A percentile compares a stretch with the other conserved stretches of the same genome.
phyloP scores from a whole-genome alignment of 257 asterid species.

The Ehretia macrophylla region DNA sequence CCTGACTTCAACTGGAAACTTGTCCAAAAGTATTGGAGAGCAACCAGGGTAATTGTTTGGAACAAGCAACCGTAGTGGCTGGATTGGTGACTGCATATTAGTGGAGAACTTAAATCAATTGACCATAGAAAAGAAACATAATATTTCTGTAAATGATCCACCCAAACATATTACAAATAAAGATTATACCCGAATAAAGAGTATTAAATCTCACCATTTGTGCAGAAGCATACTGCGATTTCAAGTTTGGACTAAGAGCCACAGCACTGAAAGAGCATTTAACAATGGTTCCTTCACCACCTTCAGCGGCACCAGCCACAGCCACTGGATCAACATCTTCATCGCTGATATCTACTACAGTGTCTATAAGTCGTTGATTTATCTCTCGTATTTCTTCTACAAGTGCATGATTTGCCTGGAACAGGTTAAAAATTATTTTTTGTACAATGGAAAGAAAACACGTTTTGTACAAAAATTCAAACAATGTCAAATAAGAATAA shows the following conservation, averaged over 20 bases:
- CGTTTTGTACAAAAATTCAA: not conserved
- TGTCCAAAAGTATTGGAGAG: conserved; percentile 71
- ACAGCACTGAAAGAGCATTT: conserved; percentile 71
- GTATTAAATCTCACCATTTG: conserved; percentile 51
- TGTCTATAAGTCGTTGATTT: conserved; percentile 65
- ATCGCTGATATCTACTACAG: conserved; percentile 59
- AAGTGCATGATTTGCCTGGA: conserved; percentile 70
- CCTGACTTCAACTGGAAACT: conserved; percentile 77
- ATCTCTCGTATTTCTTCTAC: conserved; percentile 67
- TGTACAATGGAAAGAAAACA: not conserved
- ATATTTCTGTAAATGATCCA: not conserved
- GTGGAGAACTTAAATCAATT: conserved; percentile 14
- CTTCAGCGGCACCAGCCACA: conserved; percentile 53
- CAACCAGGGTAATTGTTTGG: conserved; percentile 64
- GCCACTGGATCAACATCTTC: conserved; percentile 67
- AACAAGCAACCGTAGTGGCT: conserved; percentile 62
- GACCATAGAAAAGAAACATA: conserved; percentile 14
- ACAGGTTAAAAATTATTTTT: conserved; percentile 14
- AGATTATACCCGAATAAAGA: not conserved
- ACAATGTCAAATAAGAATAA: not conserved
- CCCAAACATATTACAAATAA: not conserved
- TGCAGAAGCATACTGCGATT: conserved; percentile 69
- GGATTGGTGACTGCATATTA: conserved; percentile 60
- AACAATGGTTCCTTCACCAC: conserved; percentile 67
- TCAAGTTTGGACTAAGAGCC: conserved; percentile 66